phyloP scores from a whole-genome alignment of 495 filamentous ascomycete species.

The Emericellopsis terricola region DNA sequence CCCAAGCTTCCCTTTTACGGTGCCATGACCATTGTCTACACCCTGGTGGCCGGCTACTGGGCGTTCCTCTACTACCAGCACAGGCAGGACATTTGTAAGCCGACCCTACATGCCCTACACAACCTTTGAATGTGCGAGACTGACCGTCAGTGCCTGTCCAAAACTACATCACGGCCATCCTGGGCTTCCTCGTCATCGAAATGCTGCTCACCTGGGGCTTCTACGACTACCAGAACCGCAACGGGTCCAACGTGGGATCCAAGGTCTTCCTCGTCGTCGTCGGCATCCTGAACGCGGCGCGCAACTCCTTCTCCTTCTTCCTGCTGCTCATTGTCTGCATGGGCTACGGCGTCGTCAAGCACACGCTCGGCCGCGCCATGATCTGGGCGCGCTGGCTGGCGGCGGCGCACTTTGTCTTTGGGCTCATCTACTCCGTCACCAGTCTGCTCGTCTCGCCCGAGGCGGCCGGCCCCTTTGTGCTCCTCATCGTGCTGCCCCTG shows the following conservation, averaged over 20 bases:
- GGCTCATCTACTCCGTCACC: conserved; percentile 80
- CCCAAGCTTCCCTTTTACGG: conserved; percentile 97
- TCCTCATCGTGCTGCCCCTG: conserved; percentile 85
- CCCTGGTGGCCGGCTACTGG: conserved; percentile 77
- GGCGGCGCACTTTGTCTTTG: conserved; percentile 84
- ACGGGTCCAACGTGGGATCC: conserved; percentile 67
- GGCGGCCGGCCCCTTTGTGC: conserved; percentile 58
- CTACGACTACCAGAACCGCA: conserved; percentile 85
- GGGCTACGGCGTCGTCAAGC: conserved; percentile 98
- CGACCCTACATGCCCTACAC: background rate
- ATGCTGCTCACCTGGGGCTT: conserved; percentile 98
- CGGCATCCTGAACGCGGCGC: conserved; percentile 74
- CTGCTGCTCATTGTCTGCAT: conserved; percentile 97
- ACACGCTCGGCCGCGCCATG: conserved; percentile 84
- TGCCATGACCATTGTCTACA: conserved; percentile 84
- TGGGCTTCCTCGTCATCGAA: conserved; percentile 85
- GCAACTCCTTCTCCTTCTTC: conserved; percentile 98
- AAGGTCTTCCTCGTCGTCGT: conserved; percentile 81
- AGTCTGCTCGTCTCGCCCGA: conserved; percentile 79
- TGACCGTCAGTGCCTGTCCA: conserved; percentile 64
- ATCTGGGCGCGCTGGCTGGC: conserved; percentile 83
- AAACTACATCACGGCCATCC: conserved; percentile 96
- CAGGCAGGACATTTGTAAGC: conserved; percentile 52
- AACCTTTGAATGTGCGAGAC: conserved; percentile 7
- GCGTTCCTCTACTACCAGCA: conserved; percentile 92